Evolutionary conservation across 345 rosid species (phyloP).

Genomic region (Moringa oleifera): DNA sequence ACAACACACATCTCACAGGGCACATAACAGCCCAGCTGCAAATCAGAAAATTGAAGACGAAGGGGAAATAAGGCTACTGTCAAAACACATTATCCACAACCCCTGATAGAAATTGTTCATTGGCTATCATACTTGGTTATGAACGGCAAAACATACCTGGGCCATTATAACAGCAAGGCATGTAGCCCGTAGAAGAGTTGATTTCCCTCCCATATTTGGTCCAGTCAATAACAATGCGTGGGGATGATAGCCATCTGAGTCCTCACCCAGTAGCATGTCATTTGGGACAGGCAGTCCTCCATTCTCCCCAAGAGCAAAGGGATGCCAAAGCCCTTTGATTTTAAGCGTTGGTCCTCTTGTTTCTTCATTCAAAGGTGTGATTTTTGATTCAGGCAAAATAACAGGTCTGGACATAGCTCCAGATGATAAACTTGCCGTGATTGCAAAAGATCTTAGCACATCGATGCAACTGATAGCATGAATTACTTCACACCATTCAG

Average conservation of each 20-base stretch:
- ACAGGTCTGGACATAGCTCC: slow-evolving; percentile 68
- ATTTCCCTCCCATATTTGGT: slow-evolving; percentile 99
- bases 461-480: slow-evolving; percentile 70
- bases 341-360: slow-evolving; percentile 54
- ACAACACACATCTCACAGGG: slow-evolving; percentile 64
- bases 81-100: not conserved
- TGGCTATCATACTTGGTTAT: slow-evolving; percentile 3
- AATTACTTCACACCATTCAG: slow-evolving; percentile 74
- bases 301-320: slow-evolving; percentile 67
- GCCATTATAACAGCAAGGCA: slow-evolving; percentile 85
- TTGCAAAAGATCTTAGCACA: slow-evolving; percentile 69
- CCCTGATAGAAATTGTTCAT: not conserved
- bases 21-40: slow-evolving; percentile 87
- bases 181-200: slow-evolving; percentile 88
- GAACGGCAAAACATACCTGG: slow-evolving; percentile 48
- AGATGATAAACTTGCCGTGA: slow-evolving; percentile 50
- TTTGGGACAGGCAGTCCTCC: slow-evolving; percentile 79
- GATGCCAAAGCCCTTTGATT: slow-evolving; percentile 88
- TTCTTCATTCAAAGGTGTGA: slow-evolving; percentile 23
- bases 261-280: slow-evolving; percentile 66
- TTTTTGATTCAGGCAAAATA: slow-evolving; percentile 46
- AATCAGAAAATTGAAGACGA: slow-evolving; percentile 9
- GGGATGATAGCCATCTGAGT: slow-evolving; percentile 39
- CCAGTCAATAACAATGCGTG: slow-evolving; percentile 74
- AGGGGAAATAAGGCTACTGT: not conserved